Evolutionary conservation across 2,329 filamentous ascomycete genomes (phyloP).

Genomic region (Pseudomassariella vexata): DNA sequence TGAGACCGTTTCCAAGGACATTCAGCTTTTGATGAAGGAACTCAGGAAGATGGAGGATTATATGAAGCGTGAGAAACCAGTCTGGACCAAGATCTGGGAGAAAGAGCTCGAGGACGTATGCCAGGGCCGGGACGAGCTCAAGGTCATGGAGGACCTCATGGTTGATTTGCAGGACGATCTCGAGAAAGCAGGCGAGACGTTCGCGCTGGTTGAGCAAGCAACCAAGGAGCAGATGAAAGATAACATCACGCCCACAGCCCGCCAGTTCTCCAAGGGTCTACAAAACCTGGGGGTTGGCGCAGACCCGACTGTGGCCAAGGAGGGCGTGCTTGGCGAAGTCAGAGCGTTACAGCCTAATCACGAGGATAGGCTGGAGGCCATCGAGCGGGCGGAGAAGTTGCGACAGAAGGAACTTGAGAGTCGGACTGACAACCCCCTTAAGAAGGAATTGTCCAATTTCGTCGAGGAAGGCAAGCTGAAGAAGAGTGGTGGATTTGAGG

Average conservation of each 20-base stretch:
- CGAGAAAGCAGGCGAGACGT: constrained; percentile 89
- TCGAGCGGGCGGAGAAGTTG: constrained; percentile 91
- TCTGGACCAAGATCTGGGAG: constrained; percentile 99
- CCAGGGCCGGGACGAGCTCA: constrained; percentile 89
- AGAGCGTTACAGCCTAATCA: constrained; percentile 92
- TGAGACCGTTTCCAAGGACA: constrained; percentile 83
- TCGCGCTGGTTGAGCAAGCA: constrained; percentile 91
- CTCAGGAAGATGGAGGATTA: constrained; percentile 93
- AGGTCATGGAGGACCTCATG: constrained; percentile 92
- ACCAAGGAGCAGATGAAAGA: constrained; percentile 96
- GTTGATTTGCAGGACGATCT: constrained; percentile 90
- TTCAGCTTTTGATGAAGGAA: constrained; percentile 73
- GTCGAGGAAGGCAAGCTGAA: constrained; percentile 88
- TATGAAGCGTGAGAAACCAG: constrained; percentile 83
- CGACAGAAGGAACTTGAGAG: constrained; percentile 82
- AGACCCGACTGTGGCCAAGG: constrained; percentile 80
- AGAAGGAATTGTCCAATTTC: constrained; percentile 78
- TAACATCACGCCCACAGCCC: constrained; percentile 43
- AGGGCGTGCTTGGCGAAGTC: constrained; percentile 87
- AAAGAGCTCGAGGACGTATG: constrained; percentile 94
- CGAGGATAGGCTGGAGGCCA: constrained; percentile 86
- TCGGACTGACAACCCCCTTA: constrained; percentile 69
- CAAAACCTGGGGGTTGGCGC: constrained; percentile 44
- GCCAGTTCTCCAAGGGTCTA: constrained; percentile 51
- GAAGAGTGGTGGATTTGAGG: constrained; percentile 92